phyloP scores from a whole-genome alignment of 2,329 filamentous ascomycete genomes.

The Xylariaceae sp. region DNA sequence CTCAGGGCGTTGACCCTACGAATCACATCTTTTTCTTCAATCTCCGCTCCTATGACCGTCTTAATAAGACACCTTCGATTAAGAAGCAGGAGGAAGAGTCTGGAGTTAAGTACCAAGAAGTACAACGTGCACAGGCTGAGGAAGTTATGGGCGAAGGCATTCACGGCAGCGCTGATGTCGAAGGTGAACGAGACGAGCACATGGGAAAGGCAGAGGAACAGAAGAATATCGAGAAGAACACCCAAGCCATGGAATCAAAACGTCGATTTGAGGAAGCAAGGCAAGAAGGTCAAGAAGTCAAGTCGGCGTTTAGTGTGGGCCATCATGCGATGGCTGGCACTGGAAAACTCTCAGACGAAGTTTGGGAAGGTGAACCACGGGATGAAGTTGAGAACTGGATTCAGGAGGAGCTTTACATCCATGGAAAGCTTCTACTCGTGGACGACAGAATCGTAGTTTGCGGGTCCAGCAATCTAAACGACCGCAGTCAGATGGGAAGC shows the following conservation, averaged over 20 bases:
- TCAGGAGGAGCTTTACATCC: conserved; percentile 94
- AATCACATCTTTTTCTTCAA: conserved; percentile 94
- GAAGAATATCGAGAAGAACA: conserved; percentile 29
- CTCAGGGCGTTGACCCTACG: conserved; percentile 69
- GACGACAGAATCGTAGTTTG: conserved; percentile 84
- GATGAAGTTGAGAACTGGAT: conserved; percentile 84
- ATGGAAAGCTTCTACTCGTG: conserved; percentile 84
- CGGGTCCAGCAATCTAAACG: conserved; percentile 87
- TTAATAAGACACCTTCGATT: conserved; percentile 76
- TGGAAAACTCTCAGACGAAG: conserved; percentile 61
- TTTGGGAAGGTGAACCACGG: conserved; percentile 71
- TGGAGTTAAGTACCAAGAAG: conserved; percentile 78
- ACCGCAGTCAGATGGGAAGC: conserved; percentile 79
- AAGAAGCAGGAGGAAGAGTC: conserved; percentile 74
- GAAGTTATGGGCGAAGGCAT: conserved; percentile 78
- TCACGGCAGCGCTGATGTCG: conserved; percentile 49
- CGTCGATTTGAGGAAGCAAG: conserved; percentile 47
- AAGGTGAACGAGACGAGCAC: conserved; percentile 44
- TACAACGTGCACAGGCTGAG: conserved; percentile 83
- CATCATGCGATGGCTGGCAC: conserved; percentile 75
- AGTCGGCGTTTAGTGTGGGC: conserved; percentile 53
- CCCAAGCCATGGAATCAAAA: conserved; percentile 43
- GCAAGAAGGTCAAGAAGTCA: conserved; percentile 30
- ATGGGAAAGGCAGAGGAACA: conserved; percentile 39
- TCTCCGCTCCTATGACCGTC: conserved; percentile 82